These are phyloP conservation scores for Lactuca sativa DNA, from an alignment of 129 eudicot species.

Conservation along the genomic window DNA sequence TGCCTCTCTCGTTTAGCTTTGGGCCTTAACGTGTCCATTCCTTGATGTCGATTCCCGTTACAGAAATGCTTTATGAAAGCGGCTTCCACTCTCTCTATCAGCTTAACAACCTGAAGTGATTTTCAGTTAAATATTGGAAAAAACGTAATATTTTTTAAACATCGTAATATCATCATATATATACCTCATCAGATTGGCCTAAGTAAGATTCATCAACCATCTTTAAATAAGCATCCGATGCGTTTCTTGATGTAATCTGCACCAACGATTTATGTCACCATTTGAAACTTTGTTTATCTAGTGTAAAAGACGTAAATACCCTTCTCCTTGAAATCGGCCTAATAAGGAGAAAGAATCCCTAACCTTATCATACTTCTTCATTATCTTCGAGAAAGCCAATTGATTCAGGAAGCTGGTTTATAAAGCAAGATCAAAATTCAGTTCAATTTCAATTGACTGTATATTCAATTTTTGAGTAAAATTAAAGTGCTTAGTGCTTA, in stretches of 20 bases:
- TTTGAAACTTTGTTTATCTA: no score
- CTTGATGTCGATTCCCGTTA: conserved; percentile 54
- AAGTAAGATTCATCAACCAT: conserved; percentile 64
- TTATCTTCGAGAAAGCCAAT: conserved; percentile 55
- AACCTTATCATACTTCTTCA: conserved; percentile 74
- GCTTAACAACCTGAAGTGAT: conserved; percentile 39
- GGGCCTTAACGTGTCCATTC: conserved; percentile 50
- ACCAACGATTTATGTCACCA: not conserved
- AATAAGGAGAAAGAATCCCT: not conserved
- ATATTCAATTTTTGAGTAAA: not conserved
- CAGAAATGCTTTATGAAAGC: conserved; percentile 57
- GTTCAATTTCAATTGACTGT: not conserved
- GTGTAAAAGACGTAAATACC: no score
- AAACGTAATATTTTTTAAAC: not conserved
- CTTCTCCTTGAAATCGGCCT: no score
- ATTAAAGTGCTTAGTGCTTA: conserved; percentile 14
- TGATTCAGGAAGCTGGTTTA: conserved; percentile 55
- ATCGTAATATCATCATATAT: not conserved
- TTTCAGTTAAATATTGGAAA: not conserved
- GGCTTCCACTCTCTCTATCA: conserved; percentile 58
- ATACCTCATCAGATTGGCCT: conserved; percentile 66
- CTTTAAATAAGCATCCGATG: conserved; percentile 47
- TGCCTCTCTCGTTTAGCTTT: conserved; percentile 51
- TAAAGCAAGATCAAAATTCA: conserved; percentile 15
- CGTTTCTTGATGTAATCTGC: conserved; percentile 57